Evolutionary conservation across 2,329 filamentous ascomycete species (phyloP).

Genomic region (Diaporthe vexans): DNA sequence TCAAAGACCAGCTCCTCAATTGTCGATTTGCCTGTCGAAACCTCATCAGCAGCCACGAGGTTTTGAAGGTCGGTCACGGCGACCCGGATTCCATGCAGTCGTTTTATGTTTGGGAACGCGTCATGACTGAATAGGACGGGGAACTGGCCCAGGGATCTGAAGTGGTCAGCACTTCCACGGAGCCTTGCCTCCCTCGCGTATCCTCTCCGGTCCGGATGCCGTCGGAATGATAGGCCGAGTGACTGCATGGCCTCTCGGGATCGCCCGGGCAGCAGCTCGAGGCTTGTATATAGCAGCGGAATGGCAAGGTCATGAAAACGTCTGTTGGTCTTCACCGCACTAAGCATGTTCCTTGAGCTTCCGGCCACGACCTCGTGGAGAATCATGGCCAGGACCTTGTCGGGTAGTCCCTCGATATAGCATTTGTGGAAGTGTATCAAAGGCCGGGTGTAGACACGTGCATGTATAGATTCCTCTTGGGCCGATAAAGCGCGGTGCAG

Average conservation of each 20-base stretch:
- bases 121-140: neutral
- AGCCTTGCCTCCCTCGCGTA: constrained; percentile 12
- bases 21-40: neutral
- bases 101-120: constrained; percentile 1
- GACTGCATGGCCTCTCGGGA: constrained; percentile 19
- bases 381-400: constrained; percentile 4
- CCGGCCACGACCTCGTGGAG: neutral
- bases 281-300: neutral
- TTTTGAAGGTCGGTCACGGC: neutral
- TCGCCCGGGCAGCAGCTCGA: constrained; percentile 8
- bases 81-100: neutral
- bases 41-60: neutral
- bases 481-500: constrained; percentile 11
- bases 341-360: neutral
- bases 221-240: constrained; percentile 15
- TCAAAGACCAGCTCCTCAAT: constrained; percentile 20
- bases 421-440: neutral
- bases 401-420: neutral
- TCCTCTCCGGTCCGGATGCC: constrained; percentile 1
- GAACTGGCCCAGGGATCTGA: constrained; percentile 5
- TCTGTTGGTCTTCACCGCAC: neutral
- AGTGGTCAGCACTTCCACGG: neutral
- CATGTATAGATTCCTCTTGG: constrained; percentile 11
- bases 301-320: constrained; percentile 5
- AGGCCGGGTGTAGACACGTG: neutral